These are phyloP conservation scores for Astragalus membranaceus DNA, from an alignment of 306 rosid species.

Conservation along the genomic window DNA sequence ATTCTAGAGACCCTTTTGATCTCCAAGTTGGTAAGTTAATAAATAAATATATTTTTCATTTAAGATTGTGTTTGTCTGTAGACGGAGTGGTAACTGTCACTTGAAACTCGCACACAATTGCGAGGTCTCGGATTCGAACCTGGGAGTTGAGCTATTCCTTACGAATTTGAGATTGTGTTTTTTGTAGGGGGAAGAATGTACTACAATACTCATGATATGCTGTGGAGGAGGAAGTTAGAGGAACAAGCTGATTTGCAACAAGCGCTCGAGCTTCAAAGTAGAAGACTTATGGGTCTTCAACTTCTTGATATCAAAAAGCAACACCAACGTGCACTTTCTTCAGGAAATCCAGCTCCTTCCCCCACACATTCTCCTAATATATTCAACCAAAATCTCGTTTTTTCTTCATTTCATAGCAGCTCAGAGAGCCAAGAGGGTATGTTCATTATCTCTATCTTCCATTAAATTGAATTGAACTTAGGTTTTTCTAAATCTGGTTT, in stretches of 20 bases:
- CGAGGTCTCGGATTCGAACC: too few relatives aligned
- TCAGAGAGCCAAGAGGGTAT: constrained; percentile 53
- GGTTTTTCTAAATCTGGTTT: neutral
- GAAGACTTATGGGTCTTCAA: constrained; percentile 75
- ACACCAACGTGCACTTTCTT: constrained; percentile 56
- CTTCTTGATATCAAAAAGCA: constrained; percentile 85
- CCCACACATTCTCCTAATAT: constrained; percentile 62
- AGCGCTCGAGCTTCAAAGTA: constrained; percentile 75
- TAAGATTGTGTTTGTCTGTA: neutral
- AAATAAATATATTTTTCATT: neutral
- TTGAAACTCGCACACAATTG: too few relatives aligned
- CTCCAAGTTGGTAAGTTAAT: constrained; percentile 69
- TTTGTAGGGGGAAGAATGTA: constrained; percentile 72
- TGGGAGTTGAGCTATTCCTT: too few relatives aligned
- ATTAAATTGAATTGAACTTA: neutral
- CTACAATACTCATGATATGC: constrained; percentile 71
- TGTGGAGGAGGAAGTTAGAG: constrained; percentile 81
- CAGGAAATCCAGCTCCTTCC: constrained; percentile 71
- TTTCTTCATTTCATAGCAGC: constrained; percentile 42
- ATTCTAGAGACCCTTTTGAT: constrained; percentile 75
- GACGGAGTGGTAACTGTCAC: too few relatives aligned
- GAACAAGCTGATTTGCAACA: constrained; percentile 88
- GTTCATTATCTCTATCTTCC: neutral
- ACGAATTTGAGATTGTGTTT: too few relatives aligned
- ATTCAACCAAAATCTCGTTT: constrained; percentile 42